Evolutionary conservation across 2,329 filamentous ascomycete species (phyloP).

Genomic region (Geosmithia morbida): DNA sequence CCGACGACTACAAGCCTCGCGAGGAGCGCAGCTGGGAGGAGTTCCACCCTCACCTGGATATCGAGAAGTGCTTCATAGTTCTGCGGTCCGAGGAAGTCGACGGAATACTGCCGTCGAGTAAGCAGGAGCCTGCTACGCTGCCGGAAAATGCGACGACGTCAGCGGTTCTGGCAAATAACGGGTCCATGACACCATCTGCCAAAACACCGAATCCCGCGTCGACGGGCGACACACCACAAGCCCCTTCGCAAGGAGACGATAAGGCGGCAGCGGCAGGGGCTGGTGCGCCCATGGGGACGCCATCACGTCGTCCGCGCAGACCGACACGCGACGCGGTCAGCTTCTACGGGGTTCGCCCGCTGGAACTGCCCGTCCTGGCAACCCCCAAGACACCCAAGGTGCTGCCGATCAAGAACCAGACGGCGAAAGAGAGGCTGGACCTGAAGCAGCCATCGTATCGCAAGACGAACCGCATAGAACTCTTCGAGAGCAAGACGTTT

Average conservation of each 20-base stretch:
- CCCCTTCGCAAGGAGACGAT: slow-evolving; percentile 15
- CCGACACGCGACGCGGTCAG: slow-evolving; percentile 35
- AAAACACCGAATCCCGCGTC: slow-evolving; percentile 25
- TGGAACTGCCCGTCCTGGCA: slow-evolving; percentile 16
- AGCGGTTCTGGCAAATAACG: slow-evolving; percentile 11
- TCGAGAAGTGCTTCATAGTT: slow-evolving; percentile 65
- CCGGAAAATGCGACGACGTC: slow-evolving; percentile 1
- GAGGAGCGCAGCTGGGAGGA: slow-evolving; percentile 97
- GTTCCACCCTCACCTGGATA: slow-evolving; percentile 90
- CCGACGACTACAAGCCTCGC: slow-evolving; percentile 90
- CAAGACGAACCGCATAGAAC: slow-evolving; percentile 62
- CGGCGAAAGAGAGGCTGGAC: slow-evolving; percentile 66
- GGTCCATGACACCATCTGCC: slow-evolving; percentile 29
- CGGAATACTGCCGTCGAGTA: slow-evolving; percentile 31
- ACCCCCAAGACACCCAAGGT: slow-evolving; percentile 48
- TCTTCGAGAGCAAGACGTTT: slow-evolving; percentile 73
- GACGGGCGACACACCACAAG: slow-evolving; percentile 26
- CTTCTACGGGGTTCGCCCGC: slow-evolving; percentile 35
- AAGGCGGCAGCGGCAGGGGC: slow-evolving; percentile 16
- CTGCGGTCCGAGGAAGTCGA: slow-evolving; percentile 79
- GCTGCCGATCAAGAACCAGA: slow-evolving; percentile 64
- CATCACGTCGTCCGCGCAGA: slow-evolving; percentile 22
- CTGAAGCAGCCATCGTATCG: slow-evolving; percentile 63
- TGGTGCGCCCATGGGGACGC: slow-evolving; percentile 7
- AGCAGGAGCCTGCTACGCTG: slow-evolving; percentile 12